Base-by-base conservation (phyloP, 768 basidiomycete species). In the Coprinopsis cinerea region DNA sequence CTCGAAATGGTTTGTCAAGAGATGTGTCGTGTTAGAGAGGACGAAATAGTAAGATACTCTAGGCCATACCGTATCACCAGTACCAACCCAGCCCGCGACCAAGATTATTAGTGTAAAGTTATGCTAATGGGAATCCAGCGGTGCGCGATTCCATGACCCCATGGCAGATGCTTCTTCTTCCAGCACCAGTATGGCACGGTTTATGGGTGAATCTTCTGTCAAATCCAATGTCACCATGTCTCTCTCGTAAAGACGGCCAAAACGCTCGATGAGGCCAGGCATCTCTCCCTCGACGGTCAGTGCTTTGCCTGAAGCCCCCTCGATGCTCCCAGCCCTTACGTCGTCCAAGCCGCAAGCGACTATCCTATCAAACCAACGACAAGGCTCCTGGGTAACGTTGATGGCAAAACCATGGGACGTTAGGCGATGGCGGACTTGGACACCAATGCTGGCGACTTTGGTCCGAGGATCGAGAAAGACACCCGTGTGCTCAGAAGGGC, bases 401-500 rank as follows among this genome's bases (percentile, higher is more conserved):
- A 97, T 69, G 1, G 93, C 81, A 67, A 99, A 96, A 1, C 96
- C 96, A 63, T 99, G 96, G 22, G 84, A 87, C 37, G 96, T 95
- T 48, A 99, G 77, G 37, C 95, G 80, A 61, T 97, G 94, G 49
- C 93, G 83, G 47, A 98, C 84, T 65, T 97, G 93, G 46, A 99
- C 92, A 37, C 96, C 96, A 46, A 99, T 95, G 60, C 95, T 98
- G 15, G 82, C 92, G 57, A 99, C 75, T 66, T 98, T 99, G 40
- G 86, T 86, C 25, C 67, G 68, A n/a, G 74, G 69, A 59, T 88
- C 78, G 46, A 92, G 67, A 64, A 98, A 98, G 24, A 96, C 85
- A 20, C 96, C 96, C 2, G 93, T 95, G 59, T 94, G 84, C 42
- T 86, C 87, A 48, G 85, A 85, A 32, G 83, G 68, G 50, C 73